Evolutionary conservation across 345 rosid genomes (phyloP), one percentile per base, ranked within the genome.

Genomic region (Boechera stricta): DNA sequence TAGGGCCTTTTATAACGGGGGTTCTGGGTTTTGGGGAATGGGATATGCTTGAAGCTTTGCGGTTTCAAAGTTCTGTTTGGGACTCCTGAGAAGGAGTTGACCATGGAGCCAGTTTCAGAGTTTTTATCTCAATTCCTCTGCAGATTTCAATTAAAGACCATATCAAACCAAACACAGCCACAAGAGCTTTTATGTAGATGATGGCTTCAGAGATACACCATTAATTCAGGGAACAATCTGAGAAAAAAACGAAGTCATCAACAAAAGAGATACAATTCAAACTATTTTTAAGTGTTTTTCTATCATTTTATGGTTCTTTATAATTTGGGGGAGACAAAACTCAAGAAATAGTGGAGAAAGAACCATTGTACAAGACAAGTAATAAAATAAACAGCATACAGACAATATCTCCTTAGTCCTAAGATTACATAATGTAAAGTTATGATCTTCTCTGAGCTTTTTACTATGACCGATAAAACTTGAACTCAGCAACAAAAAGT

Each of bases 321-420:
- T 31, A 57, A 44, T 1, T 45, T n/a, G 10, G 47, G 58, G 66
- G 21, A 26, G 66, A 35, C 39, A 66, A 56, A 55, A 74, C 47
- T 74, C 57, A 45, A 5, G 39, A 11, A 15, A 66, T 66, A 68
- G 60, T 51, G 57, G 51, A 59, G 62, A 69, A 39, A 28, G 62
- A n/a, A 53, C 16, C 26, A 76, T 26, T 21, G 51, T 49, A 54
- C 44, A 16, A 10, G 65, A 18, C 55, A 76, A 69, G 64, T 32
- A 29, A 44, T 33, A 5, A 69, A 13, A 45, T 8, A 24, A 61
- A 69, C 29, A 29, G 10, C 56, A 32, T 28, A 61, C 47, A 53
- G 54, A n/a, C 15, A 69, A 28, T 47, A 38, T 76, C 56, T 51
- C 54, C 44, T 8, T 36, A 4, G 21, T 69, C 33, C 58, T 69